Conservation (phyloP, 139 green algal species). For the Astrephomene gubernaculifera region DNA sequence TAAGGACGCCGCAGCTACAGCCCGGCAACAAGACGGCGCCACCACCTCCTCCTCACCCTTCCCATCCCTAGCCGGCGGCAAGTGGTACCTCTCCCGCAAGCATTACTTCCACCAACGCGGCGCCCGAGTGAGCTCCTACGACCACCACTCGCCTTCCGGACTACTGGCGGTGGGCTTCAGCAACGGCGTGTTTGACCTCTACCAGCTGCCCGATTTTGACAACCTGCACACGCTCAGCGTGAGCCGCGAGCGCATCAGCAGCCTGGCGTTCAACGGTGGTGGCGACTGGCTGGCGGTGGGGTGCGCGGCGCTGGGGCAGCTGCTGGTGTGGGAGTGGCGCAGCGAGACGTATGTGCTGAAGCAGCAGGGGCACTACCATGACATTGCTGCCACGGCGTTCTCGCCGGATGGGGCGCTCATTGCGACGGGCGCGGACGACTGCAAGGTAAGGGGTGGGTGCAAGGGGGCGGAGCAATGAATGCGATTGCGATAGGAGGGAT, state of each 20-base stretch:
- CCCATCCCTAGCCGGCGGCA: slow-evolving; percentile 56
- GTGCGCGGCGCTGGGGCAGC: slow-evolving; percentile 90
- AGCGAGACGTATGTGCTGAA: slow-evolving; percentile 94
- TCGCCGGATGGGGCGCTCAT: slow-evolving; percentile 88
- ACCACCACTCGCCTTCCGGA: slow-evolving; percentile 38
- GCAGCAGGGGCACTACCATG: slow-evolving; percentile 89
- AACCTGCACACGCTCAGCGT: slow-evolving; percentile 74
- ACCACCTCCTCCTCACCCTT: neutral
- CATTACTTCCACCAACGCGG: slow-evolving; percentile 82
- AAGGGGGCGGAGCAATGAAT: neutral
- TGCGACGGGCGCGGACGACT: slow-evolving; percentile 89
- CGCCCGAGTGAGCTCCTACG: slow-evolving; percentile 36
- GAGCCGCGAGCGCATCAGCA: slow-evolving; percentile 74
- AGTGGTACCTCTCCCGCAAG: slow-evolving; percentile 83
- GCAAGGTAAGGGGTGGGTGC: slow-evolving; percentile 67
- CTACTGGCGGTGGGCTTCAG: slow-evolving; percentile 63
- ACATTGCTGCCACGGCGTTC: slow-evolving; percentile 81
- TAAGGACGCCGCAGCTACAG: neutral
- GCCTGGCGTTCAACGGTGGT: slow-evolving; percentile 80
- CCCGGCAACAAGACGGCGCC: neutral
- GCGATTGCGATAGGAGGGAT: no score
- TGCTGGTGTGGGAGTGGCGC: slow-evolving; percentile 99
- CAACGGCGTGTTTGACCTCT: slow-evolving; percentile 92
- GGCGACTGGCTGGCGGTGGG: slow-evolving; percentile 93
- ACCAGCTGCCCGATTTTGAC: slow-evolving; percentile 88